A percentile compares a stretch with the other conserved stretches of the same genome.
Evolutionary conservation across 306 rosid species (phyloP).

Genomic region (Cicer judaicum): DNA sequence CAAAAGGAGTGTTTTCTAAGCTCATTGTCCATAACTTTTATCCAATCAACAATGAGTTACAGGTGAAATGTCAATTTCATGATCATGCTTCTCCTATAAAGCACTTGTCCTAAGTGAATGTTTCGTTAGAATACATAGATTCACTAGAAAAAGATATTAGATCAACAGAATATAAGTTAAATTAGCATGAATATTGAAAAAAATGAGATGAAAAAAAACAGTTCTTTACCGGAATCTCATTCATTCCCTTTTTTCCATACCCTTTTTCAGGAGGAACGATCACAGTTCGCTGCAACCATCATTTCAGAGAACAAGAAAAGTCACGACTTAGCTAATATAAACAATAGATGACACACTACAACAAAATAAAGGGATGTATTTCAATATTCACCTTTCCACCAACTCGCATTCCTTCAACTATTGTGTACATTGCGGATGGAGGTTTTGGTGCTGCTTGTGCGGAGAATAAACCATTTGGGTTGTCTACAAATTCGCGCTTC

Average conservation of each 20-base stretch:
- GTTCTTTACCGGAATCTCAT: slow-evolving; percentile 82
- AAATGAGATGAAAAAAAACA: neutral
- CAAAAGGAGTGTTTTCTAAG: neutral
- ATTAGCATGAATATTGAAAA: slow-evolving; percentile 26
- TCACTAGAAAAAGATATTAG: neutral
- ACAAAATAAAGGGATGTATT: slow-evolving; percentile 10
- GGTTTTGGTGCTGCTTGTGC: slow-evolving; percentile 99
- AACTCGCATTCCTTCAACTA: slow-evolving; percentile 85
- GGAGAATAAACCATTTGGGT: slow-evolving; percentile 90
- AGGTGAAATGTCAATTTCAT: neutral
- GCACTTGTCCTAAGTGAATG: neutral
- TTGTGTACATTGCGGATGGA: slow-evolving; percentile 77
- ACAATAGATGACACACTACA: slow-evolving; percentile 14
- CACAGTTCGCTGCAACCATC: slow-evolving; percentile 74
- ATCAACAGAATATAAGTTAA: neutral
- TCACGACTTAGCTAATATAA: neutral
- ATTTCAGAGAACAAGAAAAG: slow-evolving; percentile 12
- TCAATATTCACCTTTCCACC: slow-evolving; percentile 77
- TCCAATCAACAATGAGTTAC: neutral
- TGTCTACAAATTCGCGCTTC: slow-evolving; percentile 89
- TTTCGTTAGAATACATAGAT: neutral
- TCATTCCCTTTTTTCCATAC: slow-evolving; percentile 82
- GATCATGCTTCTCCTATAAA: neutral
- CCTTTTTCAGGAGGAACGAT: slow-evolving; percentile 89
- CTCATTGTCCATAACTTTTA: neutral